Evolutionary conservation across 1,284 basidiomycete species (phyloP).

Genomic region (Sporisorium sorghi): DNA sequence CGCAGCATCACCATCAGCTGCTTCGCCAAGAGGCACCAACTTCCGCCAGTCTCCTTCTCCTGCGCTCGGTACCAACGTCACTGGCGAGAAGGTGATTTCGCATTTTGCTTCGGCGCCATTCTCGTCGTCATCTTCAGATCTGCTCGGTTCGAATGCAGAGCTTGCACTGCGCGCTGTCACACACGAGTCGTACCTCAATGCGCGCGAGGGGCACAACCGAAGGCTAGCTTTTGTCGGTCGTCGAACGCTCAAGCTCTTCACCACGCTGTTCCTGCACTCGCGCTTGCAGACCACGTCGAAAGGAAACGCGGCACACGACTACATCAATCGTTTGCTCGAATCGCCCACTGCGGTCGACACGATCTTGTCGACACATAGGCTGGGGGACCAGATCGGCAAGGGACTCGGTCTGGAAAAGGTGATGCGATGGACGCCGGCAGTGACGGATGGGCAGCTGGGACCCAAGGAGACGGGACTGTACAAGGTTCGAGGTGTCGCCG

Average conservation of each 20-base stretch:
- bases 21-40: constrained; percentile 13
- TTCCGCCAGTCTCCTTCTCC: constrained; percentile 14
- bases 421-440: constrained; percentile 68
- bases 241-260: constrained; percentile 60
- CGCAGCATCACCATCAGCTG: constrained; percentile 24
- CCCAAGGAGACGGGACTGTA: constrained; percentile 64
- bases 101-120: constrained; percentile 42
- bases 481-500: constrained; percentile 65
- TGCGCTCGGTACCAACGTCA: constrained; percentile 31
- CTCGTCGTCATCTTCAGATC: constrained; percentile 32
- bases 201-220: constrained; percentile 60
- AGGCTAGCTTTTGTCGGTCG: constrained; percentile 65
- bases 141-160: constrained; percentile 49
- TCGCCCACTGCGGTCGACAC: constrained; percentile 45
- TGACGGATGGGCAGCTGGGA: constrained; percentile 49
- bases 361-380: constrained; percentile 53
- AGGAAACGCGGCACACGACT: constrained; percentile 24
- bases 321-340: constrained; percentile 50
- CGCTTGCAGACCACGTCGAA: constrained; percentile 23
- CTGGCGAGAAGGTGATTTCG: constrained; percentile 41
- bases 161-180: constrained; percentile 59
- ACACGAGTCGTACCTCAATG: constrained; percentile 62
- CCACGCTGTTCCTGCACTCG: constrained; percentile 60
- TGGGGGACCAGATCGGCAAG: constrained; percentile 63
- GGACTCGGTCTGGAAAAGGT: constrained; percentile 63